phyloP scores from a whole-genome alignment of 331 rosid genomes.

The Telfairia occidentalis region DNA sequence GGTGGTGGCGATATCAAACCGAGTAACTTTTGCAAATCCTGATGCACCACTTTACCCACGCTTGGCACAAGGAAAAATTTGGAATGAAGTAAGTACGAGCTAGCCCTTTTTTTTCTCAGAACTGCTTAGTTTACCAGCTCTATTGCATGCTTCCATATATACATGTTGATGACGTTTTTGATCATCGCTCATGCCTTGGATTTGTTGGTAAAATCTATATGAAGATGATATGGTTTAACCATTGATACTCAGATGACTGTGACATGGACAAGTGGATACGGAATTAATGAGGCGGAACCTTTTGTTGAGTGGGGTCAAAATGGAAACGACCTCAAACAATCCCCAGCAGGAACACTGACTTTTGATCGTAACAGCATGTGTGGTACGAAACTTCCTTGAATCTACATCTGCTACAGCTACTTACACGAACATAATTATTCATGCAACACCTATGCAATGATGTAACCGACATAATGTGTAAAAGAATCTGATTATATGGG shows the following conservation, averaged over 20 bases:
- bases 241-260: constrained; percentile 57
- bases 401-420: neutral
- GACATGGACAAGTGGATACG: constrained; percentile 96
- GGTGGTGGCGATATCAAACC: constrained; percentile 61
- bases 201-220: neutral
- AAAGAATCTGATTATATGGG: neutral
- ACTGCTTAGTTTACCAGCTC: neutral
- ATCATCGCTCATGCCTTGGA: neutral
- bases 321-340: constrained; percentile 37
- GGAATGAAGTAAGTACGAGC: constrained; percentile 63
- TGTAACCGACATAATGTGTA: neutral
- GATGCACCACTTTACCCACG: constrained; percentile 88
- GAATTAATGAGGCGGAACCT: constrained; percentile 53
- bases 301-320: constrained; percentile 66
- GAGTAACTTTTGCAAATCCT: constrained; percentile 56
- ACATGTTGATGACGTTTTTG: neutral
- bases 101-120: constrained; percentile 6
- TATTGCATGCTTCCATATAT: neutral
- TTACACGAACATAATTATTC: neutral
- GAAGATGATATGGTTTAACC: constrained; percentile 13
- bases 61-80: constrained; percentile 67
- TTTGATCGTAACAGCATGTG: constrained; percentile 59
- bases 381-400: constrained; percentile 38
- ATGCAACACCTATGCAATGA: neutral
- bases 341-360: constrained; percentile 70